Evolutionary conservation across 306 rosid species (phyloP).

Genomic region (Elaeagnus macrophylla): DNA sequence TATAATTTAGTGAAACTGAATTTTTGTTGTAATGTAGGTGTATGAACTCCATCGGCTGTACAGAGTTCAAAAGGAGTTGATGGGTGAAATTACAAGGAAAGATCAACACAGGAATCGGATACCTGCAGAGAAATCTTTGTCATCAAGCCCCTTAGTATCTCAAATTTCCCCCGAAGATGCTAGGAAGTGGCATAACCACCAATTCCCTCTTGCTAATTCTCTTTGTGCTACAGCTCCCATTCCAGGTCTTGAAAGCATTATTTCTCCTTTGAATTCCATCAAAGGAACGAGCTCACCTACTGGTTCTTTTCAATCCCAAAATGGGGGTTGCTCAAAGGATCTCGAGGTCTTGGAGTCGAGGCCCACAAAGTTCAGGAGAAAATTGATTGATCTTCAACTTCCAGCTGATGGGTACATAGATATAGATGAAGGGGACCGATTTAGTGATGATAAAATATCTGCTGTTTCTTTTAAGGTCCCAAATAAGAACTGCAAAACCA

Average conservation of each 20-base stretch:
- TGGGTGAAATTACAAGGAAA: slow-evolving; percentile 61
- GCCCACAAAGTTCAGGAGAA: slow-evolving; percentile 69
- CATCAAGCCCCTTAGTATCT: slow-evolving; percentile 55
- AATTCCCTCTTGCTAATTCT: slow-evolving; percentile 44
- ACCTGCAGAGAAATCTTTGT: slow-evolving; percentile 51
- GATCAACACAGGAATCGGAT: slow-evolving; percentile 45
- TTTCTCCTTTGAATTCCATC: slow-evolving; percentile 47
- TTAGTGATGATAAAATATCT: slow-evolving; percentile 46
- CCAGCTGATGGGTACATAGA: slow-evolving; percentile 75
- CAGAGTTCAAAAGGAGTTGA: slow-evolving; percentile 78
- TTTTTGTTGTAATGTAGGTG: slow-evolving; percentile 47
- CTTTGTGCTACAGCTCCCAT: slow-evolving; percentile 35
- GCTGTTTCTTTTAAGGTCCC: slow-evolving; percentile 30
- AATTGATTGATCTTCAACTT: slow-evolving; percentile 79
- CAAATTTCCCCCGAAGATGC: slow-evolving; percentile 50
- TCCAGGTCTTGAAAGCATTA: slow-evolving; percentile 58
- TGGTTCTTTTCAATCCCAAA: slow-evolving; percentile 44
- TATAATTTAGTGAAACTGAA: slow-evolving; percentile 10
- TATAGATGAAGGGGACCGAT: slow-evolving; percentile 74
- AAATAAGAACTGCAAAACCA: slow-evolving; percentile 31
- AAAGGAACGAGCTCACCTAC: slow-evolving; percentile 41
- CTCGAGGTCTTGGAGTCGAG: slow-evolving; percentile 61
- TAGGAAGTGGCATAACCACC: slow-evolving; percentile 47
- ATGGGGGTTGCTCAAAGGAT: slow-evolving; percentile 50
- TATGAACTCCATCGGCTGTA: slow-evolving; percentile 80